Percentiles rank a stretch among this genome's conserved stretches.
Conservation (phyloP, 2,329 filamentous ascomycete species). For the Epichloe bromicola region DNA sequence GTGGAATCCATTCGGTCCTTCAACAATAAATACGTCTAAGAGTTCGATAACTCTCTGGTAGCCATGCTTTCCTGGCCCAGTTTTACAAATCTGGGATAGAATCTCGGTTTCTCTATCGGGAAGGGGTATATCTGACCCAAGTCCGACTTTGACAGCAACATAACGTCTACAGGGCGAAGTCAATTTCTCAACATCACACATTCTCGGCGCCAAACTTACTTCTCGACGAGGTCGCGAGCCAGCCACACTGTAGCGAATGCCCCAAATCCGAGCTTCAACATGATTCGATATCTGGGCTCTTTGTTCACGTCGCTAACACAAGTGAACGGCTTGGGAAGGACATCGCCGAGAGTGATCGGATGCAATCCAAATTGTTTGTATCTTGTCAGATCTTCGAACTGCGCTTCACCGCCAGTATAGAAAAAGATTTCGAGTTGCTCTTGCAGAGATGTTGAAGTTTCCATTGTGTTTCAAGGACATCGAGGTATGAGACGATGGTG, state of each 20-base stretch:
- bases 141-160: slow-evolving; percentile 3
- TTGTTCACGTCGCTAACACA: slow-evolving; percentile 1
- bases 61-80: not conserved
- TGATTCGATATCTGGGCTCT: slow-evolving; percentile 3
- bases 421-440: no score
- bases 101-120: no score
- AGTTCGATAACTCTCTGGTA: slow-evolving; percentile 1
- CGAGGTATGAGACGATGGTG: no score
- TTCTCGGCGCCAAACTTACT: not conserved
- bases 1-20: slow-evolving; percentile 6
- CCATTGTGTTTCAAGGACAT: no score
- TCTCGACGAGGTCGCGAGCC: not conserved
- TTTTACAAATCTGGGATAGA: no score
- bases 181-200: not conserved
- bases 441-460: no score
- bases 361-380: slow-evolving; percentile 3
- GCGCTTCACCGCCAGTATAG: no score
- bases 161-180: not conserved
- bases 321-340: not conserved
- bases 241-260: slow-evolving; percentile 6
- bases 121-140: not conserved
- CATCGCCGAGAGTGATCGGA: slow-evolving; percentile 5
- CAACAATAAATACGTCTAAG: slow-evolving; percentile 2
- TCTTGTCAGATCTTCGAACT: not conserved
- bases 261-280: slow-evolving; percentile 4